Evolutionary conservation across 805 yeast genomes (phyloP).

Genomic region (Priceomyces melissophilus): DNA sequence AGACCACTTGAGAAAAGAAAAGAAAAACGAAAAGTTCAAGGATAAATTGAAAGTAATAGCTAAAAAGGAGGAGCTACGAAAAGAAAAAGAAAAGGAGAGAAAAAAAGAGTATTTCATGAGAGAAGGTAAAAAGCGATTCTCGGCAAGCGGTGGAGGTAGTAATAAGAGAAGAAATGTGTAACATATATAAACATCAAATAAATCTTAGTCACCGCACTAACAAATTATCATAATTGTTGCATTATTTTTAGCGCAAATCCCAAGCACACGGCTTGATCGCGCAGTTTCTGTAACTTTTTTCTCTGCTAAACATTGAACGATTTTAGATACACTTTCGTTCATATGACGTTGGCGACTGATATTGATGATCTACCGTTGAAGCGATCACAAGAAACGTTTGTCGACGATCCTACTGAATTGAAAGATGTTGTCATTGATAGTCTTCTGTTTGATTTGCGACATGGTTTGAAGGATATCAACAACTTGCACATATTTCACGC

Average conservation of each 20-base stretch:
- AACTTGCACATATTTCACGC: conserved; percentile 35
- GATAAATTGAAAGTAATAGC: conserved; percentile 73
- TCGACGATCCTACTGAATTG: conserved; percentile 34
- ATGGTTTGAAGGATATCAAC: conserved; percentile 30
- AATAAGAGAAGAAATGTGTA: conserved; percentile 28
- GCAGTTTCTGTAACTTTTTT: too few species aligned
- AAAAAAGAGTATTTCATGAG: conserved; percentile 82
- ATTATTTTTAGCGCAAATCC: too few species aligned
- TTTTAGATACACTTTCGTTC: conserved; percentile 90
- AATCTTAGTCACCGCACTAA: background rate
- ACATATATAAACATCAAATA: conserved; percentile 3
- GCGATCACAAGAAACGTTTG: conserved; percentile 36
- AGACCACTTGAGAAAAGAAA: conserved; percentile 69
- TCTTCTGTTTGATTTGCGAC: conserved; percentile 29
- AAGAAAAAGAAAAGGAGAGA: conserved; percentile 75
- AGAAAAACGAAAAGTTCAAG: conserved; percentile 71
- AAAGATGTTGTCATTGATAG: conserved; percentile 33
- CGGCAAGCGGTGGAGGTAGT: conserved; percentile 30
- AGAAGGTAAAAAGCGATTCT: conserved; percentile 62
- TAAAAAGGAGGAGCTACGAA: conserved; percentile 65
- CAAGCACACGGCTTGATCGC: too few species aligned
- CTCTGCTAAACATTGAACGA: conserved; percentile 81
- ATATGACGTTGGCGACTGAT: conserved; percentile 23
- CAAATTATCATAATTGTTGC: too few species aligned
- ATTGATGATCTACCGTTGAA: conserved; percentile 34